Evolutionary conservation across 305 asterid species (phyloP).

Genomic region (Fraxinus velutina): DNA sequence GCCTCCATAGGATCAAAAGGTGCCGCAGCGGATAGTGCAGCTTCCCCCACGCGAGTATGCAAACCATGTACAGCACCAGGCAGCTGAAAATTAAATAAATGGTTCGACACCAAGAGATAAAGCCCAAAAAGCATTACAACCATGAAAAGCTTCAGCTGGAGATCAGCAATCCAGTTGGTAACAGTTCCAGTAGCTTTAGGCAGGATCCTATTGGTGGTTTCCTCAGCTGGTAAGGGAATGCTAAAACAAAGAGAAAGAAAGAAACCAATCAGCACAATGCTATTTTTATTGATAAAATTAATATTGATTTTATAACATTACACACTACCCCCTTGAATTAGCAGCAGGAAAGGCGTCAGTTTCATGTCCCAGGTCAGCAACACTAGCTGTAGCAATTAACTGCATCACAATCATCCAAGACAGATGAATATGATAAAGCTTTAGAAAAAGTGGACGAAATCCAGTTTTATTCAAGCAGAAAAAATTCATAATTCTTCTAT

Average conservation of each 20-base stretch:
- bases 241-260: not conserved
- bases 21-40: not conserved
- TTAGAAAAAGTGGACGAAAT: not conserved
- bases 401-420: not conserved
- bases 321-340: not conserved
- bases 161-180: constrained; percentile 37
- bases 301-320: not conserved
- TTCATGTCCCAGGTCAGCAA: not conserved
- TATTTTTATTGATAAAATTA: not conserved
- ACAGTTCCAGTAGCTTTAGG: constrained; percentile 45
- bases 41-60: constrained; percentile 6
- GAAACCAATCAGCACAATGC: not conserved
- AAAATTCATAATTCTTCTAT: not conserved
- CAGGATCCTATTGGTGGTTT: constrained; percentile 38
- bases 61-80: not conserved
- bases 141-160: constrained; percentile 35
- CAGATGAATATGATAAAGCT: not conserved
- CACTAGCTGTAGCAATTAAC: not conserved
- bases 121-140: constrained; percentile 4
- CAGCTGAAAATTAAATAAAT: not conserved
- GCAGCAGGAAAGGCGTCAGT: not conserved
- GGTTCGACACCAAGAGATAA: not conserved
- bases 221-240: constrained; percentile 11
- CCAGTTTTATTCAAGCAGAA: not conserved
- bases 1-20: constrained; percentile 10